Evolutionary conservation across 306 rosid species (phyloP).

Genomic region (Prosopis cineraria): DNA sequence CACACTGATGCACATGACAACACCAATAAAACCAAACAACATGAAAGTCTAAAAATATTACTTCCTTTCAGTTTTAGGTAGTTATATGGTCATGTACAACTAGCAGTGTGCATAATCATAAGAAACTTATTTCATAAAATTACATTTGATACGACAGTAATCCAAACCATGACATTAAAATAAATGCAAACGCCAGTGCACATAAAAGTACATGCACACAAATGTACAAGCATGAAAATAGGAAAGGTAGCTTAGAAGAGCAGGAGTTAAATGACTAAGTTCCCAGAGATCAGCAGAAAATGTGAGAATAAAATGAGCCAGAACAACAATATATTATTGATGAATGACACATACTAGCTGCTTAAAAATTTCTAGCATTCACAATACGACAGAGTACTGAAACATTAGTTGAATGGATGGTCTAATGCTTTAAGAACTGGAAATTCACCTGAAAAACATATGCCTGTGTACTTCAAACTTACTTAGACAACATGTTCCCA

Average conservation of each 20-base stretch:
- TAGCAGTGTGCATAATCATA: not conserved
- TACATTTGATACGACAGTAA: not conserved
- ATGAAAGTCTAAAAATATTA: not conserved
- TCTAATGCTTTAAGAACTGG: conserved; percentile 3
- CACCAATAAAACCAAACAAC: conserved; percentile 13
- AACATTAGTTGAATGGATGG: conserved; percentile 12
- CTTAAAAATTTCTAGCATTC: conserved; percentile 10
- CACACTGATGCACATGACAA: not conserved
- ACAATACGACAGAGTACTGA: conserved; percentile 8
- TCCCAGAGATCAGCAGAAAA: conserved; percentile 23
- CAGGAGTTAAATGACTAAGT: not conserved
- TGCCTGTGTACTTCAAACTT: conserved; percentile 10
- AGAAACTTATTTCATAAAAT: conserved; percentile 26
- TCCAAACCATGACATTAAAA: not conserved
- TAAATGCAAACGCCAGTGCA: not conserved
- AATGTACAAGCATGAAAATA: not conserved
- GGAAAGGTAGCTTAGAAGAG: conserved; percentile 7
- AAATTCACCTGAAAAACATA: no score
- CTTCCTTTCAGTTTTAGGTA: conserved; percentile 14
- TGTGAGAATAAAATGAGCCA: conserved; percentile 10
- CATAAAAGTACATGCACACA: not conserved
- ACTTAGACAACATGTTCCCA: conserved; percentile 29
- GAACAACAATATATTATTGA: not conserved
- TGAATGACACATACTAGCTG: conserved; percentile 12
- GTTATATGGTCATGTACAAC: conserved; percentile 17